Conservation (phyloP, 805 yeast genomes). For the Naumovozyma dairenensis region DNA sequence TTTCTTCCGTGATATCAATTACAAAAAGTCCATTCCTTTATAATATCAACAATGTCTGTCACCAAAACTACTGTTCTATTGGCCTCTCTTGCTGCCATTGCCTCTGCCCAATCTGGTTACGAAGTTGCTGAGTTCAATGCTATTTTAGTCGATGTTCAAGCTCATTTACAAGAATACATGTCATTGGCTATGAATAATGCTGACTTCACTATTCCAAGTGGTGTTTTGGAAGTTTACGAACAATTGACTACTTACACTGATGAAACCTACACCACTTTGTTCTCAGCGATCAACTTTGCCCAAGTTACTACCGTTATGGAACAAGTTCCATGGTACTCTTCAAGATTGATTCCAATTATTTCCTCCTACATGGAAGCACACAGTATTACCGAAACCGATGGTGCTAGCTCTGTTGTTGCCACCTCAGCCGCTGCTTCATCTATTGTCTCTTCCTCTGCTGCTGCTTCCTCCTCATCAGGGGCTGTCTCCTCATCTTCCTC, state of each 20-base stretch:
- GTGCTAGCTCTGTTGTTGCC: conserved; percentile 5
- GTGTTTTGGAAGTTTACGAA: conserved; percentile 17
- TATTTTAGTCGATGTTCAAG: conserved; percentile 16
- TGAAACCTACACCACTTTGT: conserved; percentile 29
- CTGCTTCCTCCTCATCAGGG: conserved; percentile 5
- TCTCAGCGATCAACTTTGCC: conserved; percentile 21
- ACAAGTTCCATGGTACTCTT: conserved; percentile 30
- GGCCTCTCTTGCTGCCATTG: conserved; percentile 13
- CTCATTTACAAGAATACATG: conserved; percentile 15
- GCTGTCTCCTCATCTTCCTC: conserved; percentile 5
- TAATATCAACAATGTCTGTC: conserved; percentile 8
- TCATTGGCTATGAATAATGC: conserved; percentile 13
- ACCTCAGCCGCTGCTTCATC: conserved; percentile 7
- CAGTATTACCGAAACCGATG: conserved; percentile 8
- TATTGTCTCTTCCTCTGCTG: conserved; percentile 6
- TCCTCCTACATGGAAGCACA: conserved; percentile 11
- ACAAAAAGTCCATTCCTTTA: background rate
- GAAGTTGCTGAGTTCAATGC: conserved; percentile 19
- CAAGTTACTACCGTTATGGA: conserved; percentile 26
- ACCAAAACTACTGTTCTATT: conserved; percentile 11
- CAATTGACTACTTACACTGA: conserved; percentile 29
- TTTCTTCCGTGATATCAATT: background rate
- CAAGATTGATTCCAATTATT: conserved; percentile 19
- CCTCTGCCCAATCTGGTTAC: conserved; percentile 6
- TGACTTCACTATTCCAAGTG: conserved; percentile 15